A percentile compares a stretch with the other conserved stretches of the same genome.
Conservation (phyloP, 768 basidiomycete species). For the Boletus pseudo-olivaceus region DNA sequence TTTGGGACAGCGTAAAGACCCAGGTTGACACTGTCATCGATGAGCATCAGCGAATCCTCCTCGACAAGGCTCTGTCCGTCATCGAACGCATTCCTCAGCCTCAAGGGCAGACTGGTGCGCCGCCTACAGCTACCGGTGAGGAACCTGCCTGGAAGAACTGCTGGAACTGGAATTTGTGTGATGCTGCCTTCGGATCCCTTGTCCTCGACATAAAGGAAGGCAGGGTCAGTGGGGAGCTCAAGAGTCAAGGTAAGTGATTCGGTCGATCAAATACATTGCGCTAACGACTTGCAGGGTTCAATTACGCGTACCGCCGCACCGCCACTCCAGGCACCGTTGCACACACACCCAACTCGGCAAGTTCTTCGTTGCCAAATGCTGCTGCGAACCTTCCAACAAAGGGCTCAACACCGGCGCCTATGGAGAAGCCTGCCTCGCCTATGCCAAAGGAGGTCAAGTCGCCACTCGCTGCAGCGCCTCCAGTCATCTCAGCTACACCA, state of each 20-base stretch:
- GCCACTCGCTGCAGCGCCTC: conserved; percentile 34
- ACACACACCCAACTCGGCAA: conserved; percentile 57
- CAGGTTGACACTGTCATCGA: conserved; percentile 93
- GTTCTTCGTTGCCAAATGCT: conserved; percentile 46
- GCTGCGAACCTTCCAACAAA: conserved; percentile 33
- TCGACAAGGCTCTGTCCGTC: conserved; percentile 87
- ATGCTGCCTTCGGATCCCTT: conserved; percentile 89
- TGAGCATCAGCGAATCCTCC: conserved; percentile 79
- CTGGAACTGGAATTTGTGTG: conserved; percentile 99
- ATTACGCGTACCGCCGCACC: conserved; percentile 88
- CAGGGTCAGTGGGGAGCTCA: conserved; percentile 86
- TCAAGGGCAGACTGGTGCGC: conserved; percentile 35
- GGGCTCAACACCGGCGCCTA: conserved; percentile 31
- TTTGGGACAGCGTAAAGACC: conserved; percentile 91
- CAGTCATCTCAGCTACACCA: conserved; percentile 30
- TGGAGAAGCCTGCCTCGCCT: conserved; percentile 36
- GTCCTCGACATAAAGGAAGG: conserved; percentile 90
- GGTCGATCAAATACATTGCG: not conserved
- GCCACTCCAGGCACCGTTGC: conserved; percentile 49
- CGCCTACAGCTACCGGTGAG: conserved; percentile 59
- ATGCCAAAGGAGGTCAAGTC: conserved; percentile 33
- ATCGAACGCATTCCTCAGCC: conserved; percentile 72
- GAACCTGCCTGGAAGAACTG: conserved; percentile 98
- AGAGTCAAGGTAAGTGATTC: conserved; percentile 73
- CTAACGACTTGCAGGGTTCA: conserved; percentile 64